A percentile compares a stretch with the other conserved stretches of the same genome.
Evolutionary conservation across 2,329 filamentous ascomycete genomes (phyloP).

Genomic region (Knoxdaviesia capensis): DNA sequence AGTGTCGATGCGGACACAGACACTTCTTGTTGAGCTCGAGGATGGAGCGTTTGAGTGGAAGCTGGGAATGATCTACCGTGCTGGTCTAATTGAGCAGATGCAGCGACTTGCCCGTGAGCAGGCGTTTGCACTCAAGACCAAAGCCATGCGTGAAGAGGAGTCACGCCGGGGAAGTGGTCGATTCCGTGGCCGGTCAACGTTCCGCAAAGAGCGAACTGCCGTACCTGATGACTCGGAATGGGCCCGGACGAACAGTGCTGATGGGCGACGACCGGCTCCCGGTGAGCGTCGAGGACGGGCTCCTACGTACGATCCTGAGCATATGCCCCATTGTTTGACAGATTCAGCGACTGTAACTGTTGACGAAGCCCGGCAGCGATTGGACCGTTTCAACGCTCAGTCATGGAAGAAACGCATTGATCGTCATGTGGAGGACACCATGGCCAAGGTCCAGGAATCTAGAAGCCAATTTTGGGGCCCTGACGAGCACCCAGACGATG

Average conservation of each 20-base stretch:
- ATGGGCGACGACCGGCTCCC: conserved; percentile 11
- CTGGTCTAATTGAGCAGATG: conserved; percentile 72
- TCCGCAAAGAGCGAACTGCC: background rate
- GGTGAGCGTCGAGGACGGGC: conserved; percentile 2
- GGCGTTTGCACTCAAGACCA: conserved; percentile 72
- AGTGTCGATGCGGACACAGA: conserved; percentile 62
- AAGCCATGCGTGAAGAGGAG: conserved; percentile 60
- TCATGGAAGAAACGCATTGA: conserved; percentile 90
- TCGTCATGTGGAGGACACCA: conserved; percentile 47
- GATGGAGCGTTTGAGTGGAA: conserved; percentile 98
- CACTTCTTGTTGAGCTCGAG: conserved; percentile 78
- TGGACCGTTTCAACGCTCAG: conserved; percentile 66
- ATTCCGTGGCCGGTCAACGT: conserved; percentile 23
- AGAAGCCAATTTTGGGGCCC: conserved; percentile 64
- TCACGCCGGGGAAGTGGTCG: conserved; percentile 30
- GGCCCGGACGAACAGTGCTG: conserved; percentile 29
- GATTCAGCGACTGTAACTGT: conserved; percentile 23
- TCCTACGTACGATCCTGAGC: conserved; percentile 64
- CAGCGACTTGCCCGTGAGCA: conserved; percentile 80
- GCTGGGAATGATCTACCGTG: conserved; percentile 78
- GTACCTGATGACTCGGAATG: conserved; percentile 9
- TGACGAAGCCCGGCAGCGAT: conserved; percentile 52
- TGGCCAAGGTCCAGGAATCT: conserved; percentile 56
- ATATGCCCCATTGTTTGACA: conserved; percentile 16
- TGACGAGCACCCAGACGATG: conserved; percentile 62